A percentile compares a stretch with the other conserved stretches of the same genome.
phyloP scores from a whole-genome alignment of 345 rosid species.

The Trapa incisa region DNA sequence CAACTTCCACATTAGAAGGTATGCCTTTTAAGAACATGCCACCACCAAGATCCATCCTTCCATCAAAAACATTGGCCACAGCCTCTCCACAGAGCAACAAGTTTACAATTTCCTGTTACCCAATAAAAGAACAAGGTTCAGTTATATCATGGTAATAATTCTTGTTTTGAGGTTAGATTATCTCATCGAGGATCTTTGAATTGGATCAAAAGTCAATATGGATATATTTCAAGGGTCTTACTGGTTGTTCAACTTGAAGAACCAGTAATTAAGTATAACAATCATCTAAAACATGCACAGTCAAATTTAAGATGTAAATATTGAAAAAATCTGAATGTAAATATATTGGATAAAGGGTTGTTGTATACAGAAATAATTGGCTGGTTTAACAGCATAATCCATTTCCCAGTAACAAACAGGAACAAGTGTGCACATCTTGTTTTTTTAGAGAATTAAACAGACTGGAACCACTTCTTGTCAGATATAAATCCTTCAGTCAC shows the following conservation, averaged over 20 bases:
- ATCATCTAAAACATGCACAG: background rate
- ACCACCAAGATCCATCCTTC: slow-evolving; percentile 94
- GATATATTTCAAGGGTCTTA: background rate
- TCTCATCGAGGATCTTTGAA: background rate
- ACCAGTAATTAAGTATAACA: background rate
- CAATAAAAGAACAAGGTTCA: slow-evolving; percentile 7
- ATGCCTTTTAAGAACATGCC: slow-evolving; percentile 90
- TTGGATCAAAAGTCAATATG: background rate
- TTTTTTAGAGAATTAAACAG: background rate
- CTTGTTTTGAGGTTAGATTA: background rate
- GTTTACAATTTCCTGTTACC: slow-evolving; percentile 83
- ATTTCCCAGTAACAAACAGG: background rate
- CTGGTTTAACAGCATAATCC: background rate
- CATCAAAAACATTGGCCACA: slow-evolving; percentile 90
- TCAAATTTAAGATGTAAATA: background rate
- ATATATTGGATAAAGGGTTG: background rate
- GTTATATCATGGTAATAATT: background rate
- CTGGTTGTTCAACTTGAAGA: too few species aligned
- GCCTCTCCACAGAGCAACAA: slow-evolving; percentile 91
- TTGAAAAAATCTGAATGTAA: background rate
- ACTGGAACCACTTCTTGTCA: background rate
- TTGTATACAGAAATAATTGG: too few species aligned
- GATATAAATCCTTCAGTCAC: background rate
- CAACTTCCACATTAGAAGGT: slow-evolving; percentile 74
- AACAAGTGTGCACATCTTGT: slow-evolving; percentile 1